Conservation (phyloP, 1,139 yeast species). For the Debaryomycetaceae sp. region DNA sequence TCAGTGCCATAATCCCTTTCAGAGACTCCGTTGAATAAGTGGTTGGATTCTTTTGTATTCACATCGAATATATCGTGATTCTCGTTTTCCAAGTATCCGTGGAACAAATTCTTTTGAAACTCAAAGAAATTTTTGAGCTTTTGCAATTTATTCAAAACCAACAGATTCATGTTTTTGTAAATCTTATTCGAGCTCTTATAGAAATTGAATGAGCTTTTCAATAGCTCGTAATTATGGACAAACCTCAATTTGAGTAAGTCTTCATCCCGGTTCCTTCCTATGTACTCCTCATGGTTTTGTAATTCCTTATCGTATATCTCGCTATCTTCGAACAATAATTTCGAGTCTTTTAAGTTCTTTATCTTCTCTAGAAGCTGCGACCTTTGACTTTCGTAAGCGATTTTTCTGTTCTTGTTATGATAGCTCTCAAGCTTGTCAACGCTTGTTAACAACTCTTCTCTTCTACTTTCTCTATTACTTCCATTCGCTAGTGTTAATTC, state of each 20-base stretch:
- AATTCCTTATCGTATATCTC: constrained; percentile 31
- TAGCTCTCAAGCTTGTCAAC: constrained; percentile 15
- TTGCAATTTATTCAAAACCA: constrained; percentile 32
- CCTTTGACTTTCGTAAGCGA: constrained; percentile 21
- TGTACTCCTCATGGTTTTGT: constrained; percentile 9
- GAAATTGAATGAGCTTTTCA: constrained; percentile 30
- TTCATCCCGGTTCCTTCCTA: constrained; percentile 26
- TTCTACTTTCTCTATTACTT: constrained; percentile 21
- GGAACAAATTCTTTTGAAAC: constrained; percentile 31
- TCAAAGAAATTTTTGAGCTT: constrained; percentile 41
- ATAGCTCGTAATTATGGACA: constrained; percentile 31
- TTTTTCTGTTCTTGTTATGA: constrained; percentile 14
- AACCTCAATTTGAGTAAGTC: constrained; percentile 34
- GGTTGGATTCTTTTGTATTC: constrained; percentile 33
- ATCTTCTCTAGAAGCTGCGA: constrained; percentile 23
- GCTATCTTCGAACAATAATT: constrained; percentile 18
- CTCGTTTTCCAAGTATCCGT: constrained; percentile 17
- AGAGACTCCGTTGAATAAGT: constrained; percentile 29
- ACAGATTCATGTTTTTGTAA: constrained; percentile 30
- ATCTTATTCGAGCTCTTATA: constrained; percentile 38
- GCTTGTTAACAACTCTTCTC: constrained; percentile 17
- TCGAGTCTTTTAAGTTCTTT: constrained; percentile 22
- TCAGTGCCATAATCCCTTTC: constrained; percentile 27
- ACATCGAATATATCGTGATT: constrained; percentile 26
- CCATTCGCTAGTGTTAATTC: constrained; percentile 26